phyloP scores from a whole-genome alignment of 192 early-diverging fungal species.

The Coemansia furcata region DNA sequence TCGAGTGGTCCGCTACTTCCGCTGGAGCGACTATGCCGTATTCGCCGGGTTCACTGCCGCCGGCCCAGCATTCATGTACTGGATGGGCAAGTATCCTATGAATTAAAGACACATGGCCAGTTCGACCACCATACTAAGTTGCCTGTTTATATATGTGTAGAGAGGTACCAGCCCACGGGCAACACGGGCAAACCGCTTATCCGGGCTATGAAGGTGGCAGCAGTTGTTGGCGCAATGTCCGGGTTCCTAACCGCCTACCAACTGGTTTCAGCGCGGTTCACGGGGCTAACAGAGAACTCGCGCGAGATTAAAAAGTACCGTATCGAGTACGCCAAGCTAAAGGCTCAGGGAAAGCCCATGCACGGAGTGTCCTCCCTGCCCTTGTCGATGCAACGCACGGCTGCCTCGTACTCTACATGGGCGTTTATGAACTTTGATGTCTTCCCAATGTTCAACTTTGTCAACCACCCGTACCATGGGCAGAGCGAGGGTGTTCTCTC shows the following conservation, averaged over 20 bases:
- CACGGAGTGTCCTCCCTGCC: slow-evolving; percentile 61
- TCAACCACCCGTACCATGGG: slow-evolving; percentile 72
- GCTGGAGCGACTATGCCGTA: slow-evolving; percentile 71
- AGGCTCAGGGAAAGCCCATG: slow-evolving; percentile 66
- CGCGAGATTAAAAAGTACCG: slow-evolving; percentile 71
- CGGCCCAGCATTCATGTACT: slow-evolving; percentile 72
- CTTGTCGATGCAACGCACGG: slow-evolving; percentile 57
- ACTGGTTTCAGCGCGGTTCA: slow-evolving; percentile 72
- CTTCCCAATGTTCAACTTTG: slow-evolving; percentile 75
- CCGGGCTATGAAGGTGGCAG: slow-evolving; percentile 56
- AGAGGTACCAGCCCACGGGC: slow-evolving; percentile 58
- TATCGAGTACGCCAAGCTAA: slow-evolving; percentile 59
- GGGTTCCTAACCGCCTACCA: slow-evolving; percentile 83
- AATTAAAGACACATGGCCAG: background rate
- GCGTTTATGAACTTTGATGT: slow-evolving; percentile 67
- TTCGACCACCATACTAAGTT: background rate
- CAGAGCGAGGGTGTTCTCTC: slow-evolving; percentile 51
- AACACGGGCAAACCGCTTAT: slow-evolving; percentile 47
- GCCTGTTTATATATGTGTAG: slow-evolving; percentile 1
- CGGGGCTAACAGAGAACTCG: slow-evolving; percentile 86
- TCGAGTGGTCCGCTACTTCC: slow-evolving; percentile 88
- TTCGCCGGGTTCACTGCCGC: slow-evolving; percentile 61
- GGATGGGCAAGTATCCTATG: slow-evolving; percentile 64
- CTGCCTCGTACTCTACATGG: slow-evolving; percentile 66
- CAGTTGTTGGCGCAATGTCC: slow-evolving; percentile 54